Percentiles rank a stretch among this genome's conserved stretches.
Evolutionary conservation across 2,329 filamentous ascomycete genomes (phyloP).

Genomic region (Diaporthe sp.): DNA sequence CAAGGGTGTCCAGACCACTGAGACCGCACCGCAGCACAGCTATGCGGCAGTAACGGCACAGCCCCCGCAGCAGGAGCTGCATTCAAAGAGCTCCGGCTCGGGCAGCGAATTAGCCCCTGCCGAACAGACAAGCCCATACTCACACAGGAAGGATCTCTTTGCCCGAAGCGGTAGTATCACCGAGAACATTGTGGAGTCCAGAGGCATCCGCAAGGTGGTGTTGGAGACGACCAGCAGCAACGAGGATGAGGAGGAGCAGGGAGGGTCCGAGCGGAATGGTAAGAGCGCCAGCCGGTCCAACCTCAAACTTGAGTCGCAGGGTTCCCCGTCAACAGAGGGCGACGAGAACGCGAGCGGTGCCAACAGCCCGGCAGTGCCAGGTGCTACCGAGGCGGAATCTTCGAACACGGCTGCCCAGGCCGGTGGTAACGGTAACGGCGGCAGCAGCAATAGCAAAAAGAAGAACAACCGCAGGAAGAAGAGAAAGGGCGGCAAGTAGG

Average conservation of each 20-base stretch:
- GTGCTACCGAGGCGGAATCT: not conserved
- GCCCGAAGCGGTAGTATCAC: constrained; percentile 83
- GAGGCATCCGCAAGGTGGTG: constrained; percentile 82
- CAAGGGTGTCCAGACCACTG: constrained; percentile 46
- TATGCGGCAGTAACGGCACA: constrained; percentile 34
- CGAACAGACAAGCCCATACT: constrained; percentile 35
- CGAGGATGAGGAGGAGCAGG: constrained; percentile 50
- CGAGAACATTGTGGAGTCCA: constrained; percentile 81
- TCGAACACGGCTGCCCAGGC: constrained; percentile 29
- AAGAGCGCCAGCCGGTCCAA: constrained; percentile 36
- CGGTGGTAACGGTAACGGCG: constrained; percentile 40
- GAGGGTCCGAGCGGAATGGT: constrained; percentile 7
- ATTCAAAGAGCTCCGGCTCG: constrained; percentile 33
- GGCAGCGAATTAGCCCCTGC: constrained; percentile 41
- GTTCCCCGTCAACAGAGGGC: constrained; percentile 38
- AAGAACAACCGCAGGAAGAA: constrained; percentile 57
- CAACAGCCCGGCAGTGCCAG: constrained; percentile 33
- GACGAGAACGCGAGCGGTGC: constrained; percentile 36
- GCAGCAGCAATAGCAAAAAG: constrained; percentile 42
- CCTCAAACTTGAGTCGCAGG: constrained; percentile 8
- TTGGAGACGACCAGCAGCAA: constrained; percentile 59
- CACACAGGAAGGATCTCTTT: constrained; percentile 46
- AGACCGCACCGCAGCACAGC: constrained; percentile 39
- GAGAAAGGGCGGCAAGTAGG: constrained; percentile 52
- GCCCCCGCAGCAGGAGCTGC: constrained; percentile 30